These are phyloP conservation scores for Penicillium longicatenatum DNA, from an alignment of 495 filamentous ascomycete genomes.

Conservation along the genomic window DNA sequence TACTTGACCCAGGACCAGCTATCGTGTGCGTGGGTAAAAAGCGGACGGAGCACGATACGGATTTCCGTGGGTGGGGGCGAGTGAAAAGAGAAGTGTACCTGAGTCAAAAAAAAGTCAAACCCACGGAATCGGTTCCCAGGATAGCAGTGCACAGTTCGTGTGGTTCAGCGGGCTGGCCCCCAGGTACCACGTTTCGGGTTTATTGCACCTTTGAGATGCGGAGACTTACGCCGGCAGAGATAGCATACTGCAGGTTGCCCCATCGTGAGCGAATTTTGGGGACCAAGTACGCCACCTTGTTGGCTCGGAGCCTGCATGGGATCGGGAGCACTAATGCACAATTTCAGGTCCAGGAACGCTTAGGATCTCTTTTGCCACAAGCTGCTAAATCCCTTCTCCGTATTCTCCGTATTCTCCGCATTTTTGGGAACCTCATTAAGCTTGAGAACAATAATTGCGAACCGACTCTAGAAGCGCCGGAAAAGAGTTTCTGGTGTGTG, in stretches of 20 bases:
- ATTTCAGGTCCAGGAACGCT: slow-evolving; percentile 3
- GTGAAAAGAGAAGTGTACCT: slow-evolving; percentile 1
- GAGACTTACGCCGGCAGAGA: neutral
- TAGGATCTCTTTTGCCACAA: neutral
- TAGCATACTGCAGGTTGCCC: neutral
- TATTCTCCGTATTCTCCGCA: slow-evolving; percentile 11
- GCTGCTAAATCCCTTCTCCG: neutral
- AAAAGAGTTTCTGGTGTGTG: neutral
- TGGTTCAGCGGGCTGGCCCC: neutral
- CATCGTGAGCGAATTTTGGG: slow-evolving; percentile 4
- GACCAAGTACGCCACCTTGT: slow-evolving; percentile 4
- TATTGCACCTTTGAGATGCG: neutral
- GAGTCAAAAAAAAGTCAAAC: slow-evolving; percentile 8
- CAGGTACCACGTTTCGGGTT: slow-evolving; percentile 9
- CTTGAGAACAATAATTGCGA: neutral
- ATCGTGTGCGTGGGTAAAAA: neutral
- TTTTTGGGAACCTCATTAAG: slow-evolving; percentile 9
- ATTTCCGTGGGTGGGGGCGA: slow-evolving; percentile 10
- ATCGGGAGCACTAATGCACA: slow-evolving; percentile 15
- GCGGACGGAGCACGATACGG: slow-evolving; percentile 8
- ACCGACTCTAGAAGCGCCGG: neutral
- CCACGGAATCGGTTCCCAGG: slow-evolving; percentile 16
- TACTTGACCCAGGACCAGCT: slow-evolving; percentile 3
- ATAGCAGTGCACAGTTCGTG: slow-evolving; percentile 15
- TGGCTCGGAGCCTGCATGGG: slow-evolving; percentile 4